Percentiles rank a stretch among this genome's conserved stretches.
These are phyloP conservation scores for Eugenia klotzschiana DNA, from an alignment of 441 rosid species.

Conservation along the genomic window DNA sequence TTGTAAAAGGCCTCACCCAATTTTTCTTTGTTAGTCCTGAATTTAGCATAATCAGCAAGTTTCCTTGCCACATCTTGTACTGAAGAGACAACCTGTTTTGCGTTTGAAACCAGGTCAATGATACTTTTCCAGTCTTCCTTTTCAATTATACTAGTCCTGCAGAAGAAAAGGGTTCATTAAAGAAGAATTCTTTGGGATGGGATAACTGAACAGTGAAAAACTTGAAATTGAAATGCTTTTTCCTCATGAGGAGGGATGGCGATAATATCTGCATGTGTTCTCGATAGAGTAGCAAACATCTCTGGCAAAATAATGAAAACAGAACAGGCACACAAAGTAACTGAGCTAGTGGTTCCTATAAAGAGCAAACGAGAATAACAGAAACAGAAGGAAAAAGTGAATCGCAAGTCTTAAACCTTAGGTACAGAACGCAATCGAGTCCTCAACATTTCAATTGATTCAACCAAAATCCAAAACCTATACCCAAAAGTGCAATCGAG, in stretches of 20 bases:
- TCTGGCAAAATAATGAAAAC: not conserved
- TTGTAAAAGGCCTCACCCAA: slow-evolving; percentile 23
- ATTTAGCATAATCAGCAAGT: slow-evolving; percentile 71
- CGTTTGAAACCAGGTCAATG: slow-evolving; percentile 62
- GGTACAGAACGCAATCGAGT: not conserved
- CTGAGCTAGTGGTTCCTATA: not conserved
- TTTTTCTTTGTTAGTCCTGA: slow-evolving; percentile 29
- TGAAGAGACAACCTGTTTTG: slow-evolving; percentile 75
- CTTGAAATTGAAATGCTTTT: not conserved
- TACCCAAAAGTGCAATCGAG: not conserved
- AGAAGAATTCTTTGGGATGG: not conserved
- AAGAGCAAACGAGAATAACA: not conserved
- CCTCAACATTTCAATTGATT: not conserved
- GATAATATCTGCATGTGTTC: not conserved
- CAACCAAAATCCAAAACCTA: not conserved
- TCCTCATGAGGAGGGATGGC: not conserved
- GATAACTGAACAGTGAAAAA: not conserved
- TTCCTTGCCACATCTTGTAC: slow-evolving; percentile 82
- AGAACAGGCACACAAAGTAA: not conserved
- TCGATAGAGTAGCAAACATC: not conserved
- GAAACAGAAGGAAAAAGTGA: not conserved
- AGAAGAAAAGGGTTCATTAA: not conserved
- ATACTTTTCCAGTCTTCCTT: slow-evolving; percentile 80
- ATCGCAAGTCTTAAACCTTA: not conserved
- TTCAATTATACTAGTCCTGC: slow-evolving; percentile 76